Evolutionary conservation across 148 eudicot species (phyloP), one percentile per base, ranked within the genome.

Genomic region (Cornus kousa): DNA sequence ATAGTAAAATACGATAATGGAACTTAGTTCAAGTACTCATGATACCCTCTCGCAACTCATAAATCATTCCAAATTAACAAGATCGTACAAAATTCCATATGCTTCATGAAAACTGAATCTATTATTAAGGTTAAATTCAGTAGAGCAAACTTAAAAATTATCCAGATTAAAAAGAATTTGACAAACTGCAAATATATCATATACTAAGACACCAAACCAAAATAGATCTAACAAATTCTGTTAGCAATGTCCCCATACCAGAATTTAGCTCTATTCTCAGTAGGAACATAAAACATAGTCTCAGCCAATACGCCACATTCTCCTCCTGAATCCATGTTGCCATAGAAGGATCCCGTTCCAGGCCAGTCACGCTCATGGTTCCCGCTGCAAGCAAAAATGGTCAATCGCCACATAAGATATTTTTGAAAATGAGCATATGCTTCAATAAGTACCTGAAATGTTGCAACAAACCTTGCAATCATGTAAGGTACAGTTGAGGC

Each of bases 351-450:
- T 66, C 98, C 94, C 69, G 92, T 72, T 33, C 84, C 89, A 9
- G 97, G 94, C 92, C 94, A 94, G 81, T 94, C 98, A 46, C 97
- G 87, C 86, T 94, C 98, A 72, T 94, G 98, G 79, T 94, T 94
- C 69, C 98, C 98, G 31, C 97, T 94, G 83, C 74, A 82, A 80
- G 22, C 13, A 46, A 2, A 68, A 82, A 78, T 33, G 39, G 68
- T 72, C 39, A 48, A 60, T 55, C 17, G 14, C 4, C 32, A 77
- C 28, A 60, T 6, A 7, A 65, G 32, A 48, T 5, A 65, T 39
- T 40, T 0, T 3, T 19, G 19, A 46, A n/a, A 60, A 19, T 20
- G 66, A 72, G 65, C 13, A 46, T n/a, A 28, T 37, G 17, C 31
- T 72, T 33, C 12, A 70, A 16, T 8, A 50, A 20, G 5, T 14